Conservation (phyloP, 139 green algal genomes). For the Coccomyxa sp. region DNA sequence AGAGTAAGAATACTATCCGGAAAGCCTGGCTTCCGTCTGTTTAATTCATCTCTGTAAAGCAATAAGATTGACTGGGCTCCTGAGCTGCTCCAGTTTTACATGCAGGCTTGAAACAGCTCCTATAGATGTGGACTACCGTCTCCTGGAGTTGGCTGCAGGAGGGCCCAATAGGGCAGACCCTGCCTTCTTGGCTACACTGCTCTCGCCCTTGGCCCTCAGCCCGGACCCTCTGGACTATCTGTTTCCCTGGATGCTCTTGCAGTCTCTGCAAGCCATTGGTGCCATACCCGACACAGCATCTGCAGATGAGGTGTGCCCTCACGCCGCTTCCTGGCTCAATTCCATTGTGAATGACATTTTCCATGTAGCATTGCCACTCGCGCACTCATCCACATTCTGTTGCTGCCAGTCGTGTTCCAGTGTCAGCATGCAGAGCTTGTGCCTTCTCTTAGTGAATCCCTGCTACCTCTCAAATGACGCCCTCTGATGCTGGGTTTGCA, state of each 20-base stretch:
- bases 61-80: background rate
- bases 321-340: background rate
- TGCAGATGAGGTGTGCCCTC: too few species aligned
- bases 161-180: slow-evolving; percentile 4
- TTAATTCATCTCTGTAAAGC: background rate
- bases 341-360: background rate
- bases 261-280: slow-evolving; percentile 44
- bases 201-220: slow-evolving; percentile 37
- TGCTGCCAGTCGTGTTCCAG: too few species aligned
- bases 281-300: too few species aligned
- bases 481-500: background rate
- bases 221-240: slow-evolving; percentile 61
- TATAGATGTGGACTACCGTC: background rate
- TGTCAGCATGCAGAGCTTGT: background rate
- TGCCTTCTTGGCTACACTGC: background rate
- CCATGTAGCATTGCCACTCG: background rate
- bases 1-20: too few species aligned
- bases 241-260: slow-evolving; percentile 59
- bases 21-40: too few species aligned
- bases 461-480: background rate
- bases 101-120: background rate
- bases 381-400: background rate
- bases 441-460: background rate
- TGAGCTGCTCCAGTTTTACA: background rate
- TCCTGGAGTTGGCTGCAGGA: background rate